phyloP scores from a whole-genome alignment of 1,139 yeast genomes.

The Sugiyamaella neomexicana region DNA sequence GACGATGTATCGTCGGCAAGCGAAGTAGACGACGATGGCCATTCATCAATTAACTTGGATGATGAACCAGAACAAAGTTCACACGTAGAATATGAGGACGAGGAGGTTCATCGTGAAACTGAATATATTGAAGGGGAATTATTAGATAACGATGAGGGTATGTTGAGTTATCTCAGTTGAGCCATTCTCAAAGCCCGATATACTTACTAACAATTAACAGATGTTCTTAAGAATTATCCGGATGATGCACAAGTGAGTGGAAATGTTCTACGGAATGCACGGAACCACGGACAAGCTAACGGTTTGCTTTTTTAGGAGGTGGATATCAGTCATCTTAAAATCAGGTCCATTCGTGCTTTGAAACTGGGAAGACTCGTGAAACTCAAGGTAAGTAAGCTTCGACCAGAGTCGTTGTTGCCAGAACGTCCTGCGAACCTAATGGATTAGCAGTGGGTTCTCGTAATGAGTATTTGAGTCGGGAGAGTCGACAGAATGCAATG shows the following conservation, averaged over 20 bases:
- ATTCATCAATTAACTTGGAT: constrained; percentile 3
- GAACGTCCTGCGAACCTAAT: too few species aligned
- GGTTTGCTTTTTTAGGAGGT: constrained; percentile 46
- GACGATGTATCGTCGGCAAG: not conserved
- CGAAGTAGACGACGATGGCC: not conserved
- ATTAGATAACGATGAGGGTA: constrained; percentile 31
- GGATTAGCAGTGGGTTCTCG: too few species aligned
- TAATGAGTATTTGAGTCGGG: too few species aligned
- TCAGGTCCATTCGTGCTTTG: constrained; percentile 65
- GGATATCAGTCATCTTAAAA: constrained; percentile 78
- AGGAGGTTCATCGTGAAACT: constrained; percentile 14
- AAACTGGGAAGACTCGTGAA: constrained; percentile 48
- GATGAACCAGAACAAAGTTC: constrained; percentile 1
- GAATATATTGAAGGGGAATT: constrained; percentile 31
- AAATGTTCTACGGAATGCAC: not conserved
- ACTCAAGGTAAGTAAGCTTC: constrained; percentile 19
- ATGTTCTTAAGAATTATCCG: constrained; percentile 62
- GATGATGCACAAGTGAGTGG: constrained; percentile 53
- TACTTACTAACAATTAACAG: constrained; percentile 36
- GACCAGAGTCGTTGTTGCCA: too few species aligned
- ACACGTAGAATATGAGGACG: constrained; percentile 8
- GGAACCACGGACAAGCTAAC: constrained; percentile 10
- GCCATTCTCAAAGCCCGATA: not conserved
- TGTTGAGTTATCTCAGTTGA: not conserved
- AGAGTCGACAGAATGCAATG: too few species aligned